phyloP scores from a whole-genome alignment of 1,284 basidiomycete species.

The Malassezia equina region DNA sequence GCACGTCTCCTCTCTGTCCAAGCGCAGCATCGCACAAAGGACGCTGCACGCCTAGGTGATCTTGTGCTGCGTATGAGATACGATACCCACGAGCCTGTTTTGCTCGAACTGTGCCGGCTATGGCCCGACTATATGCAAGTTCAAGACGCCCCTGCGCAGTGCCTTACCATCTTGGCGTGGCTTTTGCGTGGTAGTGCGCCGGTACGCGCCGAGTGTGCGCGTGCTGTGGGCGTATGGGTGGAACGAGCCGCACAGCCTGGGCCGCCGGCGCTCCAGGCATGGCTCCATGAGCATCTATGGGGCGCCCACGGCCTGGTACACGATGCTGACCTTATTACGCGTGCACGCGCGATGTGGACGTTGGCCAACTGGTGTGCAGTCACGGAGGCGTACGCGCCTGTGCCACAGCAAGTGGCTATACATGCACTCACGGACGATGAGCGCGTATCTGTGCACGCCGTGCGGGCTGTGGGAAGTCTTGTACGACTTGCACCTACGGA shows the following conservation, averaged over 20 bases:
- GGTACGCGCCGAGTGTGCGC: slow-evolving; percentile 7
- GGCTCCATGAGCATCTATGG: background rate
- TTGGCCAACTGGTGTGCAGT: slow-evolving; percentile 8
- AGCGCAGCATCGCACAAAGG: background rate
- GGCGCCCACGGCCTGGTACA: background rate
- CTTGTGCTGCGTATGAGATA: background rate
- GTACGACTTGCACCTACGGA: background rate
- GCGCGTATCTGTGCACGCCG: slow-evolving; percentile 4
- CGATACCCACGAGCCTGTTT: background rate
- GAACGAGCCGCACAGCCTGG: background rate
- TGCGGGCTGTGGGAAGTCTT: slow-evolving; percentile 10
- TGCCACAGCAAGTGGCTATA: background rate
- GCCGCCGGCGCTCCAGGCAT: background rate
- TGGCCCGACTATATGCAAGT: slow-evolving; percentile 1
- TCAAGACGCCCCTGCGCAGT: background rate
- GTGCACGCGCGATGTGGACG: slow-evolving; percentile 10
- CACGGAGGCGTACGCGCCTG: background rate
- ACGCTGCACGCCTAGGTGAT: background rate
- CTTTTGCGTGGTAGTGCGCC: background rate
- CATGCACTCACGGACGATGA: slow-evolving; percentile 1
- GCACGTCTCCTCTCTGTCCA: background rate
- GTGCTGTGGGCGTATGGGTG: slow-evolving; percentile 11
- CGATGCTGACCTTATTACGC: background rate
- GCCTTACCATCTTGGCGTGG: background rate
- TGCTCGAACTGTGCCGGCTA: background rate